These are phyloP conservation scores for Aspergillus bombycis DNA, from an alignment of 2,329 filamentous ascomycete species.

Conservation along the genomic window DNA sequence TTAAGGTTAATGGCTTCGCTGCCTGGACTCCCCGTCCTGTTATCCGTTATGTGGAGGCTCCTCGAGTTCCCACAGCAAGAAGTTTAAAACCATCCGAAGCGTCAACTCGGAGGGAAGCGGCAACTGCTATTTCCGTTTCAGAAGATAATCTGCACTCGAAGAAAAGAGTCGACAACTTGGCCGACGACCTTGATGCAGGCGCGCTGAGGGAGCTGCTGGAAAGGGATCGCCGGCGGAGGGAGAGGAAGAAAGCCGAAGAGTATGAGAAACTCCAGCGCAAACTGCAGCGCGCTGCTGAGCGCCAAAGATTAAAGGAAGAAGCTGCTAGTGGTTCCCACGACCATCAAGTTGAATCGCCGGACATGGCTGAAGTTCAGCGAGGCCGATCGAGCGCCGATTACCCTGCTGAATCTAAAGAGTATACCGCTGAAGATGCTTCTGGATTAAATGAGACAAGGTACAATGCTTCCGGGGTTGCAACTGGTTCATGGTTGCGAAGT, in stretches of 20 bases:
- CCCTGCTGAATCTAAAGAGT: constrained; percentile 13
- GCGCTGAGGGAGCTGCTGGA: constrained; percentile 89
- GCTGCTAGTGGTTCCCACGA: constrained; percentile 37
- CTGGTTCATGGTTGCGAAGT: constrained; percentile 38
- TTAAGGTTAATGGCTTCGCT: constrained; percentile 77
- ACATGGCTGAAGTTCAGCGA: constrained; percentile 3
- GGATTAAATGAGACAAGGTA: constrained; percentile 9
- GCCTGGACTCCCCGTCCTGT: constrained; percentile 85
- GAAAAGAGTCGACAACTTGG: constrained; percentile 69
- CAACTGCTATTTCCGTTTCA: constrained; percentile 57
- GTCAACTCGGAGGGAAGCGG: constrained; percentile 56
- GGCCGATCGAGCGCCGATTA: constrained; percentile 12
- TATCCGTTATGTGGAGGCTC: constrained; percentile 71
- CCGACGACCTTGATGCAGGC: constrained; percentile 81
- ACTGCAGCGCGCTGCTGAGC: constrained; percentile 52
- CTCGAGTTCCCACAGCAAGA: constrained; percentile 57
- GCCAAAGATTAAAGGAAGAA: constrained; percentile 58
- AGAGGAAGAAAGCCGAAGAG: constrained; percentile 73
- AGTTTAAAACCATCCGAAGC: constrained; percentile 52
- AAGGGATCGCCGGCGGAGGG: constrained; percentile 76
- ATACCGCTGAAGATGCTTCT: constrained; percentile 13
- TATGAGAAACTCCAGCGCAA: constrained; percentile 61
- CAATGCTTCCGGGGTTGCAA: constrained; percentile 13
- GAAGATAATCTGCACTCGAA: constrained; percentile 65
- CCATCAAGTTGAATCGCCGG: constrained; percentile 14